Conservation (phyloP, 2,329 filamentous ascomycete species). For the Apiospora aurea region DNA sequence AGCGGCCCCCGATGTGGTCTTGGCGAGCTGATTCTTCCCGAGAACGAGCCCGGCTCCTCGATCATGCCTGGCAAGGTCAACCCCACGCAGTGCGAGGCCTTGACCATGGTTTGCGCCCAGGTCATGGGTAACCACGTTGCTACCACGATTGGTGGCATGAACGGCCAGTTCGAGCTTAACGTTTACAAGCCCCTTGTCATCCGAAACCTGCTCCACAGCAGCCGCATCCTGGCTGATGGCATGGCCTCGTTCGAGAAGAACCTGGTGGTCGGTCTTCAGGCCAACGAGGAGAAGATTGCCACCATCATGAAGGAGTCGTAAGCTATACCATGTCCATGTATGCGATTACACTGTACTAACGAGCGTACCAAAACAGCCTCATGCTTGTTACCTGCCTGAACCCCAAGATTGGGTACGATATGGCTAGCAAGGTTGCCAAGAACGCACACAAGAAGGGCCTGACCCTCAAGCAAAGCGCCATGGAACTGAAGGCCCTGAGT, state of each 20-base stretch:
- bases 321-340: constrained; percentile 42
- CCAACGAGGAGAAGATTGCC: constrained; percentile 91
- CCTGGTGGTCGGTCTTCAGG: constrained; percentile 84
- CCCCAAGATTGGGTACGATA: constrained; percentile 96
- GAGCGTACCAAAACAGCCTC: constrained; percentile 62
- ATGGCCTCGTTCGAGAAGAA: constrained; percentile 97
- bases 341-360: background rate
- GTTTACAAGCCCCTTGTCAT: constrained; percentile 99
- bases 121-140: constrained; percentile 98
- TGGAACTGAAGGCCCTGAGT: constrained; percentile 90
- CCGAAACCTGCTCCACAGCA: constrained; percentile 91
- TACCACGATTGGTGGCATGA: constrained; percentile 92
- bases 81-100: constrained; percentile 95
- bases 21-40: constrained; percentile 89
- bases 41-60: constrained; percentile 96
- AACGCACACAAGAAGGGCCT: constrained; percentile 98
- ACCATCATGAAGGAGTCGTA: constrained; percentile 94
- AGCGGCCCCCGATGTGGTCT: constrained; percentile 95
- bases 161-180: constrained; percentile 98
- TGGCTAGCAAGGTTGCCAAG: constrained; percentile 97
- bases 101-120: constrained; percentile 97
- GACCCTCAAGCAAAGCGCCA: constrained; percentile 90
- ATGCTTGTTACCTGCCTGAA: constrained; percentile 99
- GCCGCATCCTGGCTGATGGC: constrained; percentile 84
- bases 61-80: constrained; percentile 99